Base-by-base conservation (phyloP, 176 grass and related monocot genomes). In the Lolium rigidum region DNA sequence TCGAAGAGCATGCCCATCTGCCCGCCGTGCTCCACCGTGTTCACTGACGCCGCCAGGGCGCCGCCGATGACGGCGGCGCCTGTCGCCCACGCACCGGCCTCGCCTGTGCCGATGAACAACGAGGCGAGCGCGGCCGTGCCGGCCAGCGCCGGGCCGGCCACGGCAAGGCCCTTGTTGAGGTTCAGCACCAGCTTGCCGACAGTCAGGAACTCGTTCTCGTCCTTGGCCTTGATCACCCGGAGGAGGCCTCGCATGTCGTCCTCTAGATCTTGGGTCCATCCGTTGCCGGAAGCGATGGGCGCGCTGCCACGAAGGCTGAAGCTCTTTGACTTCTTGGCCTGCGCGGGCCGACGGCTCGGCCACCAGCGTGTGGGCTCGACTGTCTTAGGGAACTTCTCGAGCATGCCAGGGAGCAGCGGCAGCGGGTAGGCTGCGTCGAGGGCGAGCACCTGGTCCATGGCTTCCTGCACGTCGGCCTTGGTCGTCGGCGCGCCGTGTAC, bases 1-100 rank as follows among this genome's bases (percentile, higher is more conserved):
- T 93, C 91, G 81, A 93, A 93, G 77, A 93, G 31, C 91, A 93
- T 93, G 24, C 91, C 91, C 4, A 90, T 73, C 83, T 93, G 85
- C 11, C 77, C 88, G 1, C 84, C 87, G 44, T 93, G 88, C 77
- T 93, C 91, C 47, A 87, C 8, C 22, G 91, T 93, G 91, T 93
- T 90, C 65, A 44, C 78, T 10, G 69, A 82, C 0, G 87, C 80
- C 18, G 87, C 91, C 22, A 92, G 26, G 6, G 83, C 87, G 31
- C 87, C 84, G 26, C 75, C 62, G 0, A 80, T 7, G 0, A 57
- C 91, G 0, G 74, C 25, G 0, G 7, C 49, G 21, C 82, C 37
- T 9, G 80, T 26, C 4, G 86, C 82, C 84, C 67, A 80, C 2
- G 68, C 4, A 0, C 90, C 87, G 0, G 9, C 43, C 7, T 77